These are phyloP conservation scores for Ceratocystis smalleyi DNA, from an alignment of 2,329 filamentous ascomycete species.

Conservation along the genomic window DNA sequence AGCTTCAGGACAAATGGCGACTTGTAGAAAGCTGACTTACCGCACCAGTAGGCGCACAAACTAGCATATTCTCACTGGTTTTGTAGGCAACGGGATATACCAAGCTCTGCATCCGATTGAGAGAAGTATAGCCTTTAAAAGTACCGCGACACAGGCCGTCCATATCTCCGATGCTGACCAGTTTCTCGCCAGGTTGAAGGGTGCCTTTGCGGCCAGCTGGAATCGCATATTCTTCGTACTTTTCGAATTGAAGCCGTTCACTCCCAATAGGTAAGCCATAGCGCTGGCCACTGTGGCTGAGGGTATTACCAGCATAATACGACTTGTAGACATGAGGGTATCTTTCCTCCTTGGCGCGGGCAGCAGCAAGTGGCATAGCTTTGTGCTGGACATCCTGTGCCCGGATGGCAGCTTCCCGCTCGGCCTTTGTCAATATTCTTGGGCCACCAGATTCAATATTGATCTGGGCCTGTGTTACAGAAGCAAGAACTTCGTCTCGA, in stretches of 20 bases:
- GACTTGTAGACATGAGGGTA: conserved; percentile 90
- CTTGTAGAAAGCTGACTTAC: conserved; percentile 28
- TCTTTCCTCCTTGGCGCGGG: conserved; percentile 54
- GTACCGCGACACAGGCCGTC: conserved; percentile 83
- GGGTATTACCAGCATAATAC: conserved; percentile 69
- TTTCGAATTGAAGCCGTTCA: conserved; percentile 51
- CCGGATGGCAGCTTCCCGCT: conserved; percentile 65
- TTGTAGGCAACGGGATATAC: conserved; percentile 91
- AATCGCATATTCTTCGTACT: conserved; percentile 80
- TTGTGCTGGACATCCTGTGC: conserved; percentile 74
- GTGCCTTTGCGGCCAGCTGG: conserved; percentile 68
- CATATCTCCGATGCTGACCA: conserved; percentile 66
- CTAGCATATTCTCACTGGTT: conserved; percentile 95
- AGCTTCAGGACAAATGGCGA: too few relatives aligned
- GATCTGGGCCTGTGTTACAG: conserved; percentile 20
- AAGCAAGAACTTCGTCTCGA: conserved; percentile 48
- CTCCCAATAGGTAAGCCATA: conserved; percentile 70
- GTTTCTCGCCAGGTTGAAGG: conserved; percentile 54
- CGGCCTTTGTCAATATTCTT: conserved; percentile 52
- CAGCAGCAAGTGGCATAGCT: conserved; percentile 51
- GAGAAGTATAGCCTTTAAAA: conserved; percentile 79
- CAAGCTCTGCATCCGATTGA: conserved; percentile 97
- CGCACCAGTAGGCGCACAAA: conserved; percentile 92
- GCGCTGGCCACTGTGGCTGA: conserved; percentile 64
- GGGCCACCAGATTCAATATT: conserved; percentile 7